These are phyloP conservation scores for Corinectria fuckeliana DNA, from an alignment of 2,329 filamentous ascomycete species.

Conservation along the genomic window DNA sequence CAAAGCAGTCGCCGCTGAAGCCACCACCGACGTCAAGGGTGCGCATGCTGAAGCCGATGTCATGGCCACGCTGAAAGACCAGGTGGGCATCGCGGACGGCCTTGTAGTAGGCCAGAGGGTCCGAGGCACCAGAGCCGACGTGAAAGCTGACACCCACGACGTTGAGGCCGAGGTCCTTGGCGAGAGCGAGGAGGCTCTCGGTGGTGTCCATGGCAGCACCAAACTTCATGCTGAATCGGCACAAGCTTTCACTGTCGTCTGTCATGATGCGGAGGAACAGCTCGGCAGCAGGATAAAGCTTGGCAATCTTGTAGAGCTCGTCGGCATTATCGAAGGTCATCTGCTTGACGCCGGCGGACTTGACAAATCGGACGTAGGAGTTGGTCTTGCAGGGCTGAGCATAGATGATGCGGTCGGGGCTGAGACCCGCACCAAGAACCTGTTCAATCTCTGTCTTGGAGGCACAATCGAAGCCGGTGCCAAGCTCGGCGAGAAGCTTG, in stretches of 20 bases:
- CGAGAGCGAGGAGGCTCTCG: conserved; percentile 76
- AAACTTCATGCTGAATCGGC: conserved; percentile 96
- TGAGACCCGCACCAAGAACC: conserved; percentile 81
- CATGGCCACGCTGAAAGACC: conserved; percentile 85
- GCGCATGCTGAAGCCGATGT: conserved; percentile 79
- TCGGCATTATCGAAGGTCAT: conserved; percentile 99
- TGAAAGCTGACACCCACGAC: conserved; percentile 98
- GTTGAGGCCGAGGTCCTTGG: conserved; percentile 82
- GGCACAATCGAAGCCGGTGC: conserved; percentile 96
- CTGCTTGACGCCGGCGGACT: conserved; percentile 84
- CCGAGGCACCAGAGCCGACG: conserved; percentile 93
- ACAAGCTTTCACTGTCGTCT: conserved; percentile 93
- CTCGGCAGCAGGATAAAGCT: conserved; percentile 86
- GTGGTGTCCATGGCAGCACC: conserved; percentile 88
- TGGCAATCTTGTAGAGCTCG: conserved; percentile 97
- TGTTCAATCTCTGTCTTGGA: conserved; percentile 97
- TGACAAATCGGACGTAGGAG: conserved; percentile 93
- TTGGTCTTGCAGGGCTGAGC: conserved; percentile 99
- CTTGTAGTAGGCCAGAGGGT: conserved; percentile 89
- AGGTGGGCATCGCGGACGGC: conserved; percentile 87
- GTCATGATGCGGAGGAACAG: conserved; percentile 94
- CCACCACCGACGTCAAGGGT: conserved; percentile 94
- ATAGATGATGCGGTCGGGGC: conserved; percentile 94
- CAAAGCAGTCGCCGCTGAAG: conserved; percentile 90
- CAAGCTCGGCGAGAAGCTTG: conserved; percentile 83